phyloP scores from a whole-genome alignment of 192 early-diverging fungal species.

The Phycomyces blakesleeanus region DNA sequence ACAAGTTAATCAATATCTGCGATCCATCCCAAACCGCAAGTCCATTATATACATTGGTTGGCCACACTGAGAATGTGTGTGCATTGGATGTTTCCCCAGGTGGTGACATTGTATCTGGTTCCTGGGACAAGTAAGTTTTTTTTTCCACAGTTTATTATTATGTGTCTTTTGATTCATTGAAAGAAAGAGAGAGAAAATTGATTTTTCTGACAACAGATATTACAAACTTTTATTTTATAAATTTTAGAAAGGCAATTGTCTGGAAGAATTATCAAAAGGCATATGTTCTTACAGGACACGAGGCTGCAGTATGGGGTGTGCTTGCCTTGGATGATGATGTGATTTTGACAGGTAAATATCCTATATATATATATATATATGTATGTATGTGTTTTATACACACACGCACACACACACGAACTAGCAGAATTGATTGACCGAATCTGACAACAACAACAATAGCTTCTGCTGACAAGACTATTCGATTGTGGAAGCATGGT shows the following conservation, averaged over 20 bases:
- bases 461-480: slow-evolving; percentile 91
- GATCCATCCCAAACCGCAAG: slow-evolving; percentile 56
- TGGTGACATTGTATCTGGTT: slow-evolving; percentile 85
- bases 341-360: slow-evolving; percentile 68
- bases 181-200: no score
- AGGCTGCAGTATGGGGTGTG: slow-evolving; percentile 89
- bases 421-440: not conserved
- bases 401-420: no score
- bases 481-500: slow-evolving; percentile 80
- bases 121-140: slow-evolving; percentile 87
- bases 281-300: slow-evolving; percentile 74
- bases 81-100: slow-evolving; percentile 59
- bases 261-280: slow-evolving; percentile 79
- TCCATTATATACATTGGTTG: slow-evolving; percentile 65
- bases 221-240: no score
- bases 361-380: not conserved
- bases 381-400: no score
- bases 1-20: slow-evolving; percentile 81
- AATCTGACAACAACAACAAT: not conserved
- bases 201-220: not conserved
- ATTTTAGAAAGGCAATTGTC: slow-evolving; percentile 80
- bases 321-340: slow-evolving; percentile 65
- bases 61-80: slow-evolving; percentile 89
- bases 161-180: no score
- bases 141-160: no score